Conservation (phyloP, 2,329 filamentous ascomycete species). For the Diaporthe destruens region DNA sequence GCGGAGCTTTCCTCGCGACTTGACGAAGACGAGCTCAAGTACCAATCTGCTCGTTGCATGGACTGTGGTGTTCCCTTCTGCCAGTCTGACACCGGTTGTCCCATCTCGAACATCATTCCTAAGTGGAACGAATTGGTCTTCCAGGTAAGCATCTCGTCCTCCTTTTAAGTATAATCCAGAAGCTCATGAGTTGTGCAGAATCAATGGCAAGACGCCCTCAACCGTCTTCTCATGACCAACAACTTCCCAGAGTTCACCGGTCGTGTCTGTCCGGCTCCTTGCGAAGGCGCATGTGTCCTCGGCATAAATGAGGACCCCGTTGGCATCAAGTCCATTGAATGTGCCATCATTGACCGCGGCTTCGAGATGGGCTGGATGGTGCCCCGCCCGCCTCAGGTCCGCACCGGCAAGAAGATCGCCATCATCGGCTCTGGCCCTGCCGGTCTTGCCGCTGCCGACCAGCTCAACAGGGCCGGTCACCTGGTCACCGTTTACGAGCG, state of each 20-base stretch:
- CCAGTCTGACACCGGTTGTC: conserved; percentile 94
- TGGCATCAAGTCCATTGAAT: conserved; percentile 98
- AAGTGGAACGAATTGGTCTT: conserved; percentile 93
- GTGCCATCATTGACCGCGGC: conserved; percentile 95
- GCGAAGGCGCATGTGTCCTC: conserved; percentile 94
- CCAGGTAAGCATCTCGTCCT: conserved; percentile 53
- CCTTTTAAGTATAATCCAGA: no score
- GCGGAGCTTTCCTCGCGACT: conserved; percentile 88
- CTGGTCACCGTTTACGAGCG: conserved; percentile 92
- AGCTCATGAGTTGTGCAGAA: no score
- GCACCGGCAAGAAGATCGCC: conserved; percentile 89
- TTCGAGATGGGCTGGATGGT: conserved; percentile 99
- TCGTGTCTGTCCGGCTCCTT: conserved; percentile 95
- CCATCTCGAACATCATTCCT: conserved; percentile 97
- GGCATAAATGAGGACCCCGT: conserved; percentile 98
- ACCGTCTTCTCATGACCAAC: conserved; percentile 94
- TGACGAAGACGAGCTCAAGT: conserved; percentile 95
- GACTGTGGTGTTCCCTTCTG: conserved; percentile 99
- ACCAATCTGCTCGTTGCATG: conserved; percentile 97
- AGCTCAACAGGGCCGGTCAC: conserved; percentile 94
- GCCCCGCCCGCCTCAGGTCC: conserved; percentile 79
- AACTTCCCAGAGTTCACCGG: conserved; percentile 99
- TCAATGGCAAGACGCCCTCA: conserved; percentile 92
- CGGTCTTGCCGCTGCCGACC: conserved; percentile 90
- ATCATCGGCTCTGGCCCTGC: conserved; percentile 93